A percentile compares a stretch with the other conserved stretches of the same genome.
phyloP scores from a whole-genome alignment of 2,329 filamentous ascomycete species.

The Pyricularia pennisetigena region DNA sequence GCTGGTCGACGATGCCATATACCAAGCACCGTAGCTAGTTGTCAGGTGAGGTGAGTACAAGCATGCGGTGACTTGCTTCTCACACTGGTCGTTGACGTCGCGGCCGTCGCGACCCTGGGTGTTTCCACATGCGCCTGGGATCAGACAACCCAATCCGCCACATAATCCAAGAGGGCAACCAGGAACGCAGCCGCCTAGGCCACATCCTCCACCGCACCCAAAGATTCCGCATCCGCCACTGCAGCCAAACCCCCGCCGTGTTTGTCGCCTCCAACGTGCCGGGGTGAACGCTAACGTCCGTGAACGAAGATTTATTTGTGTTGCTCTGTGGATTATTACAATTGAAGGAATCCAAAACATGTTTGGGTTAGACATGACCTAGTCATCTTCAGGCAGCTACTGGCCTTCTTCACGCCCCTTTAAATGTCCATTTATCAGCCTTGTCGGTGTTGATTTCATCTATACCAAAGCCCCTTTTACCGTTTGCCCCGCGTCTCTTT shows the following conservation, averaged over 20 bases:
- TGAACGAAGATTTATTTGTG: too few species aligned
- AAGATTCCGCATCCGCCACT: neutral
- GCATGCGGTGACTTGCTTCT: neutral
- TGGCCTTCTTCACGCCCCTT: neutral
- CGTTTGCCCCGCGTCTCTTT: neutral
- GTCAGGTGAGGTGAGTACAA: neutral
- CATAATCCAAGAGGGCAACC: neutral
- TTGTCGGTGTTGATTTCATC: neutral
- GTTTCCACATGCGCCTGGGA: neutral
- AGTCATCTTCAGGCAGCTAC: too few species aligned
- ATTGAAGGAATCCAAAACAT: too few species aligned
- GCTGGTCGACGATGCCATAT: neutral
- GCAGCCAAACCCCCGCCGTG: too few species aligned
- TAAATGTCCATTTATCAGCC: neutral
- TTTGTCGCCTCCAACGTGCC: too few species aligned
- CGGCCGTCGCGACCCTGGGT: neutral
- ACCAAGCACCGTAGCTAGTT: neutral
- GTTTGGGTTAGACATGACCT: too few species aligned
- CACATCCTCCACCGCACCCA: neutral
- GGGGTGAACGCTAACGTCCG: too few species aligned
- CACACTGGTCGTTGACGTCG: neutral
- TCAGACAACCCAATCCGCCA: neutral
- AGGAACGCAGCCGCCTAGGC: neutral
- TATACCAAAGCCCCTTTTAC: neutral
- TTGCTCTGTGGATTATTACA: too few species aligned